Conservation (phyloP, 2,329 filamentous ascomycete species). For the Colletotrichum sp. region DNA sequence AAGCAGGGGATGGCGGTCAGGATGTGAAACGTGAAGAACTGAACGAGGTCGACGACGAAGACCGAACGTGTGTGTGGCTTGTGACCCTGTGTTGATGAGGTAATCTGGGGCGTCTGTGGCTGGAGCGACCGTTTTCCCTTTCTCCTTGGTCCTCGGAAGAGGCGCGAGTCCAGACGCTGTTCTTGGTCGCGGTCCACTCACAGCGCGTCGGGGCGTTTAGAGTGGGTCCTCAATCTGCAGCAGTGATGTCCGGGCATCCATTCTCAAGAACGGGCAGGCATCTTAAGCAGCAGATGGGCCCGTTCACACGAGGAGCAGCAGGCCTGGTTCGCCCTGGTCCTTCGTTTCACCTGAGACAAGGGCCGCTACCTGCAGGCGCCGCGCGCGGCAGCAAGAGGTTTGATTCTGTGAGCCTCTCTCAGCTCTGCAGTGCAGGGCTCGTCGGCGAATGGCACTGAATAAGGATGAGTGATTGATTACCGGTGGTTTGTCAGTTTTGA, state of each 20-base stretch:
- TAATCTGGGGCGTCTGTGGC: background rate
- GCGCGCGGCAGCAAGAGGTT: background rate
- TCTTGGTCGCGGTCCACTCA: background rate
- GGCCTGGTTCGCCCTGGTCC: slow-evolving; percentile 1
- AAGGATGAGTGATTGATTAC: background rate
- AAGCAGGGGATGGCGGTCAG: background rate
- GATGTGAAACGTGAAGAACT: background rate
- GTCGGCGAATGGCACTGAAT: background rate
- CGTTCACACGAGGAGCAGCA: background rate
- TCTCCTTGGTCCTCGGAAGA: background rate
- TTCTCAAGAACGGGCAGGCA: background rate
- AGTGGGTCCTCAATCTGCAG: background rate
- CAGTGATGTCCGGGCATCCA: background rate
- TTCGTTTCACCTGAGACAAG: slow-evolving; percentile 22
- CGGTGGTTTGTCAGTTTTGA: background rate
- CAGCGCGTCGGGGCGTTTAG: background rate
- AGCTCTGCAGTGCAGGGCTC: background rate
- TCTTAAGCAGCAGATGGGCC: background rate
- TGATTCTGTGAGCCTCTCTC: background rate
- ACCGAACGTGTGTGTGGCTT: too few relatives aligned
- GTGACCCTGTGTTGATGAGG: background rate
- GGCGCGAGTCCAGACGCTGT: background rate
- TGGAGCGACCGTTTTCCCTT: background rate
- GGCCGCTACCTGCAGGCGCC: slow-evolving; percentile 6
- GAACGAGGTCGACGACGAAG: background rate